These are phyloP conservation scores for Casuarina cunninghamiana DNA, from an alignment of 306 rosid genomes.

Conservation along the genomic window DNA sequence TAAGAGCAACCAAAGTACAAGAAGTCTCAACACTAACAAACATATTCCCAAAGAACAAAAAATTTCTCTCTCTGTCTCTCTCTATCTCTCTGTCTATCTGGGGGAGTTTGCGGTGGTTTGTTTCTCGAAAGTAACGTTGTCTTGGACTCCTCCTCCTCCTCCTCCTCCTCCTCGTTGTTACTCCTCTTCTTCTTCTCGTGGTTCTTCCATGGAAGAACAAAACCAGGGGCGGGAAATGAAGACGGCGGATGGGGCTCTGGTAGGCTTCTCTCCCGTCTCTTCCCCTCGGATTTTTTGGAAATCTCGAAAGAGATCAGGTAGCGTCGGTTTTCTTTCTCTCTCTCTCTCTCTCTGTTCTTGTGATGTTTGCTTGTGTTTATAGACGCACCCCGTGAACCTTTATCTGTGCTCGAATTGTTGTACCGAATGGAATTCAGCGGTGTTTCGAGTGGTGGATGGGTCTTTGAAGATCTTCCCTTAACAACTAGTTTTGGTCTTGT, in stretches of 20 bases:
- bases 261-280: constrained; percentile 68
- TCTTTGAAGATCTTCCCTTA: constrained; percentile 1
- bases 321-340: no score
- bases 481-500: neutral
- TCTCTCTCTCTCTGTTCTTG: neutral
- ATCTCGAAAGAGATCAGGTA: constrained; percentile 90
- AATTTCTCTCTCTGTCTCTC: no score
- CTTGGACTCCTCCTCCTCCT: neutral
- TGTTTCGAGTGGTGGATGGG: no score
- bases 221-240: constrained; percentile 14
- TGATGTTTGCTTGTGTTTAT: neutral
- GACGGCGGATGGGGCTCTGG: constrained; percentile 56
- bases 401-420: neutral
- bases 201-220: constrained; percentile 45
- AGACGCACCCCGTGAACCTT: constrained; percentile 1
- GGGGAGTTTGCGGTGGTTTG: neutral
- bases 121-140: constrained; percentile 11
- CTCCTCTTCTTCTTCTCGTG: neutral
- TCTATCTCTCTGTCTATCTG: no score
- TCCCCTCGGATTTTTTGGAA: constrained; percentile 78
- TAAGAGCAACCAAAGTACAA: constrained; percentile 12
- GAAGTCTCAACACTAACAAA: neutral
- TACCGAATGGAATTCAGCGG: neutral
- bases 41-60: neutral
- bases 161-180: neutral